A percentile compares a stretch with the other conserved stretches of the same genome.
Evolutionary conservation across 768 basidiomycete species (phyloP).

Genomic region (Auricularia auricula-judae): DNA sequence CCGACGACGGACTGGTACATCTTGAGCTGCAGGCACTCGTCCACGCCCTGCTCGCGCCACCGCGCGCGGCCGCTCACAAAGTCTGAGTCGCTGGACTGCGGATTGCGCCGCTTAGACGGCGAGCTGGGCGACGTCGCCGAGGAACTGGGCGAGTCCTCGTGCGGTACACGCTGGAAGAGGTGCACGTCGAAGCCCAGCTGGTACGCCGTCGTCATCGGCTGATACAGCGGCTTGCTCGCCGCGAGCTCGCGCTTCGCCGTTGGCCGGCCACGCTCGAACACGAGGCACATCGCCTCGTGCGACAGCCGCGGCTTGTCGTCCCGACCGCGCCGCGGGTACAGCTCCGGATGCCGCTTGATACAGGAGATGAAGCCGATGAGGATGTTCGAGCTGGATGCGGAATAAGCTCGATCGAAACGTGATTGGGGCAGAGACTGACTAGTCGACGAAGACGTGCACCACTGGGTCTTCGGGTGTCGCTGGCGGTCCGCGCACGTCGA

Average conservation of each 20-base stretch:
- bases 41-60: slow-evolving; percentile 87
- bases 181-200: slow-evolving; percentile 66
- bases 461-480: slow-evolving; percentile 14
- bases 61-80: slow-evolving; percentile 29
- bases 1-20: slow-evolving; percentile 76
- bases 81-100: slow-evolving; percentile 1
- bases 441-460: slow-evolving; percentile 34
- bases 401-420: background rate
- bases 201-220: slow-evolving; percentile 63
- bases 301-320: slow-evolving; percentile 39
- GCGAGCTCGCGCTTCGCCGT: slow-evolving; percentile 66
- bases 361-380: slow-evolving; percentile 71
- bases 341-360: slow-evolving; percentile 44
- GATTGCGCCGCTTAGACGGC: background rate
- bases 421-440: slow-evolving; percentile 21
- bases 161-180: slow-evolving; percentile 61
- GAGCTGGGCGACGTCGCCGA: slow-evolving; percentile 2
- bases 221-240: slow-evolving; percentile 75
- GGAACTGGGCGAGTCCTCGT: slow-evolving; percentile 19
- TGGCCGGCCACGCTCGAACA: slow-evolving; percentile 73
- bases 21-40: slow-evolving; percentile 89
- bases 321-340: slow-evolving; percentile 24
- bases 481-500: background rate
- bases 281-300: slow-evolving; percentile 63
- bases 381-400: slow-evolving; percentile 64